These are phyloP conservation scores for Nannochloropsis salina DNA, from an alignment of 108 stramenopile species.

Conservation along the genomic window DNA sequence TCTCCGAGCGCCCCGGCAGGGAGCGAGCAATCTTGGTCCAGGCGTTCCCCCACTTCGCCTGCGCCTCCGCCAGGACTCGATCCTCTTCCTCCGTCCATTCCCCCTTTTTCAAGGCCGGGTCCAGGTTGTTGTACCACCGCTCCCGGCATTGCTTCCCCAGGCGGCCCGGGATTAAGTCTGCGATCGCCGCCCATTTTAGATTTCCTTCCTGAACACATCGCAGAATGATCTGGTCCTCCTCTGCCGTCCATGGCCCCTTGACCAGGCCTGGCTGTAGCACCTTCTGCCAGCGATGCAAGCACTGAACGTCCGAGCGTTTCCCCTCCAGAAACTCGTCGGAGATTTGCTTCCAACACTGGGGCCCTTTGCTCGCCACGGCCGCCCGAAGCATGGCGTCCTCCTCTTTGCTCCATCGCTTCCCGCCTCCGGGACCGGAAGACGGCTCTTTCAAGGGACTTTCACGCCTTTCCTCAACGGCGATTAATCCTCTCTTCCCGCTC, in stretches of 20 bases:
- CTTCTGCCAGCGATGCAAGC: constrained; percentile 98
- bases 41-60: constrained; percentile 36
- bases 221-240: constrained; percentile 75
- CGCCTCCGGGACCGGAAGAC: background rate
- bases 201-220: constrained; percentile 55
- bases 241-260: constrained; percentile 94
- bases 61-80: constrained; percentile 71
- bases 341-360: constrained; percentile 36
- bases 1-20: constrained; percentile 66
- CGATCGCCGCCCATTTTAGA: constrained; percentile 90
- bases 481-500: no score
- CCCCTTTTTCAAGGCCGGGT: constrained; percentile 81
- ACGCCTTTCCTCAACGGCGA: no score
- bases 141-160: constrained; percentile 62
- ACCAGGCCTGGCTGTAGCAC: constrained; percentile 91
- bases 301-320: constrained; percentile 78
- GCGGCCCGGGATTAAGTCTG: constrained; percentile 68
- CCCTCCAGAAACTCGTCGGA: constrained; percentile 55
- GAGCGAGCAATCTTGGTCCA: constrained; percentile 63
- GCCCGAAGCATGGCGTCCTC: constrained; percentile 33
- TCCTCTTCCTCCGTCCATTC: constrained; percentile 94
- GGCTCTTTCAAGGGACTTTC: no score
- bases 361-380: background rate
- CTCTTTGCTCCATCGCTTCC: constrained; percentile 36
- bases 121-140: constrained; percentile 88